These are phyloP conservation scores for Penicillium sp. DNA, from an alignment of 2,329 filamentous ascomycete genomes.

Conservation along the genomic window DNA sequence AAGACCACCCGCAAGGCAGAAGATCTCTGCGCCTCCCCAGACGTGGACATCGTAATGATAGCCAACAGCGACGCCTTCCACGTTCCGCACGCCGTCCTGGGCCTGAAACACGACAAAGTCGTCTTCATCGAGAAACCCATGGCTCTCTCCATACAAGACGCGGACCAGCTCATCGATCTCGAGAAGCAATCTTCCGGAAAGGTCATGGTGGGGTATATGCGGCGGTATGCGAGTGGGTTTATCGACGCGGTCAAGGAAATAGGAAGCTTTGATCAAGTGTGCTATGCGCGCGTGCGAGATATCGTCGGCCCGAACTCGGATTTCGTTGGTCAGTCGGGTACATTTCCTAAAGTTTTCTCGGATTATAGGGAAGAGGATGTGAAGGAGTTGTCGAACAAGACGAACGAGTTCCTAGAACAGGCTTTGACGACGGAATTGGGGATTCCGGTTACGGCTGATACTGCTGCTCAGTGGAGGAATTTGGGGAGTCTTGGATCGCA, in stretches of 20 bases:
- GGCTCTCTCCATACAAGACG: conserved; percentile 47
- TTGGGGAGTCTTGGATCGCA: conserved; percentile 53
- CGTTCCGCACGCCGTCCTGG: conserved; percentile 49
- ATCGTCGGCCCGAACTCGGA: conserved; percentile 54
- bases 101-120: conserved; percentile 53
- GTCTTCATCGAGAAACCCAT: conserved; percentile 61
- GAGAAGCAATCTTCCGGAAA: conserved; percentile 47
- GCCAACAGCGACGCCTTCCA: conserved; percentile 54
- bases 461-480: conserved; percentile 39
- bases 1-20: conserved; percentile 40
- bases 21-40: conserved; percentile 45
- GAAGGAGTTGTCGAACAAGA: conserved; percentile 23
- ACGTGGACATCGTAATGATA: conserved; percentile 55
- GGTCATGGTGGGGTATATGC: conserved; percentile 61
- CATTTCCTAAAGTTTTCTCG: conserved; percentile 39
- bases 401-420: conserved; percentile 28
- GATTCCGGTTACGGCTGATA: conserved; percentile 28
- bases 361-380: conserved; percentile 40
- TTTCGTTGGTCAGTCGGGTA: conserved; percentile 35
- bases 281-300: conserved; percentile 53
- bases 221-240: conserved; percentile 58
- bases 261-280: conserved; percentile 49
- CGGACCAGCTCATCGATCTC: conserved; percentile 49
- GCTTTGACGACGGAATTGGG: conserved; percentile 36
- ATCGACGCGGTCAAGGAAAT: conserved; percentile 55